Percentiles rank a stretch among this genome's conserved stretches.
phyloP scores from a whole-genome alignment of 1,284 basidiomycete genomes.

The Sporisorium iseilematis-ciliati region DNA sequence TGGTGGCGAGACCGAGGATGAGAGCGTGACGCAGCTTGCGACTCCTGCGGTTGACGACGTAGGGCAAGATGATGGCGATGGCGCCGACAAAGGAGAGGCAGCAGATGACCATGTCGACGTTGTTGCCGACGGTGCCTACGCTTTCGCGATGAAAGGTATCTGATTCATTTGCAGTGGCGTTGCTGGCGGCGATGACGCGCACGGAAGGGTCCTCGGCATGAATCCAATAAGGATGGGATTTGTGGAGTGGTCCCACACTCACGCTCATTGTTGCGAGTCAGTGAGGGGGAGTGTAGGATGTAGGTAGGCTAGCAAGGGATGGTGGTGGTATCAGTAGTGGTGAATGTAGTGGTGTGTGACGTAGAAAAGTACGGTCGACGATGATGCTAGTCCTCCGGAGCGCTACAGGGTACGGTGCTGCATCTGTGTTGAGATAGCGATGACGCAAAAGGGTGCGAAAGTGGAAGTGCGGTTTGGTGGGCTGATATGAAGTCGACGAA shows the following conservation, averaged over 20 bases:
- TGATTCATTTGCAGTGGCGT: constrained; percentile 25
- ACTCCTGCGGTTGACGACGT: constrained; percentile 40
- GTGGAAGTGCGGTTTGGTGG: neutral
- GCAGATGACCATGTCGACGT: constrained; percentile 61
- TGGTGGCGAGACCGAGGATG: constrained; percentile 62
- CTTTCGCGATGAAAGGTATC: constrained; percentile 43
- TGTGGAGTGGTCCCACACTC: constrained; percentile 7
- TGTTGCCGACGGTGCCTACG: constrained; percentile 51
- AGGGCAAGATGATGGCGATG: constrained; percentile 62
- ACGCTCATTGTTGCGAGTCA: constrained; percentile 6
- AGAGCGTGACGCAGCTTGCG: constrained; percentile 62
- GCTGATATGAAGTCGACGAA: neutral
- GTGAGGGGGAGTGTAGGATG: too few relatives aligned
- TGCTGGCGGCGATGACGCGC: constrained; percentile 14
- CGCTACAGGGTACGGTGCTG: neutral
- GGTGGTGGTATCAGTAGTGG: neutral
- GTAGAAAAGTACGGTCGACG: too few relatives aligned
- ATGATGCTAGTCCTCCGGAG: neutral
- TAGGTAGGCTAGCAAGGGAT: neutral
- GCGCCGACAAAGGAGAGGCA: constrained; percentile 51
- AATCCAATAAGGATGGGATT: constrained; percentile 3
- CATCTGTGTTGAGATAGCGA: neutral
- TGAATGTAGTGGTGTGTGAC: too few relatives aligned
- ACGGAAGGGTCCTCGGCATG: constrained; percentile 35
- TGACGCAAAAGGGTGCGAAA: neutral